Evolutionary conservation across 176 grass and related monocot genomes (phyloP), one percentile per base, ranked within the genome.

Genomic region (Eragrostis nindensis): DNA sequence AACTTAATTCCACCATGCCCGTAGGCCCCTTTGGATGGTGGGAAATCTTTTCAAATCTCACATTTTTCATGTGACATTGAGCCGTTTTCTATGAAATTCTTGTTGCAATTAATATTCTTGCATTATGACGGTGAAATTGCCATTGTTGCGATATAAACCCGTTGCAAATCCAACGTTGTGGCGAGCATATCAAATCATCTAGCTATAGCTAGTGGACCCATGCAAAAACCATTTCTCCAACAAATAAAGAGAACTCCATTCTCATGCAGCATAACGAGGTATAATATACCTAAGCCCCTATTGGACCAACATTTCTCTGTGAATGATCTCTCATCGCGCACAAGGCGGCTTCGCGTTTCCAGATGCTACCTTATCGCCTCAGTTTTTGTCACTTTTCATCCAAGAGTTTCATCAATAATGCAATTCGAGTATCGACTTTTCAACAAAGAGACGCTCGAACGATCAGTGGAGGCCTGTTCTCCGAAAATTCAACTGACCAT

Each of bases 171-270:
- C 38, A 42, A 15, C 41, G 16, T 52, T 30, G 41, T 25, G 71
- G 22, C 36, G 30, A 61, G 70, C 70, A 42, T 61, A 41, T 64
- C 48, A 61, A 24, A 43, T 79, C 39, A 68, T n/a, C 17, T 32
- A 42, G 69, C 12, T 43, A 75, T 69, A 50, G 70, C 5, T 52
- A 86, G 70, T 75, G 70, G 71, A 49, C 16, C 11, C 41, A 74
- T 68, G 62, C n/a, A 66, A 2, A 17, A 45, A 36, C 27, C 21
- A 44, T 15, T 52, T 53, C 13, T 63, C 5, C 62, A n/a, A n/a
- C n/a, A n/a, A n/a, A n/a, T n/a, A n/a, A n/a, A n/a, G n/a, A n/a
- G n/a, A n/a, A 15, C 19, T 10, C 9, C 19, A 24, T 84, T 70
- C n/a, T 60, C 45, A 30, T 52, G 32, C 75, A 41, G 11, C 76